Conservation (phyloP, 805 yeast species). For the Sugiyamaella americana region DNA sequence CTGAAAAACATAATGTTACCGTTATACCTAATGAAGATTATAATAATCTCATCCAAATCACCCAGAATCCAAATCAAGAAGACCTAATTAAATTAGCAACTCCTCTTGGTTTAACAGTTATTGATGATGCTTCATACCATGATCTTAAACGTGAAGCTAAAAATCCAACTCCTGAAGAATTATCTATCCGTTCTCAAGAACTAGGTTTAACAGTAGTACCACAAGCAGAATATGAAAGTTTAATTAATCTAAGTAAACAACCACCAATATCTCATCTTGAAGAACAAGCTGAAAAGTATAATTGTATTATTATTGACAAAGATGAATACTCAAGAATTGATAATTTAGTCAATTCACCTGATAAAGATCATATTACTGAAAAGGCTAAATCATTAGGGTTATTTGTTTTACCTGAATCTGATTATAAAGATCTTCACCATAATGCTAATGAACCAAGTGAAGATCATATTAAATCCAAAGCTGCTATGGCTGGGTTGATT, state of each 20-base stretch:
- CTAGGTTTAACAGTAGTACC: conserved; percentile 23
- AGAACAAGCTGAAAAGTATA: conserved; percentile 21
- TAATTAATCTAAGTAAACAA: conserved; percentile 8
- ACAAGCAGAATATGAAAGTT: conserved; percentile 21
- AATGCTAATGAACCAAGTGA: conserved; percentile 19
- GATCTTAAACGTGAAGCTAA: conserved; percentile 17
- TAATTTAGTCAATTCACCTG: conserved; percentile 25
- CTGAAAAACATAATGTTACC: conserved; percentile 6
- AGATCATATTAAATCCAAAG: conserved; percentile 14
- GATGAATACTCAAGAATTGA: conserved; percentile 19
- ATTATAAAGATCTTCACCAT: conserved; percentile 22
- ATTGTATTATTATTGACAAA: conserved; percentile 19
- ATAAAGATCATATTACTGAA: conserved; percentile 22
- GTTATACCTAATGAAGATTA: conserved; percentile 19
- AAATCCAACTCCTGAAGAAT: conserved; percentile 21
- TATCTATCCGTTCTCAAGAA: conserved; percentile 16
- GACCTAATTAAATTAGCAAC: conserved; percentile 20
- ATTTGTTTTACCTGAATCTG: conserved; percentile 20
- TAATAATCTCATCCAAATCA: conserved; percentile 1
- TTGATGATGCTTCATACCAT: conserved; percentile 31
- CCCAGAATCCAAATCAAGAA: conserved; percentile 15
- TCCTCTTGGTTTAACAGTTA: conserved; percentile 30
- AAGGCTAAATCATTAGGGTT: conserved; percentile 25
- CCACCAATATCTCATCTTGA: conserved; percentile 23
- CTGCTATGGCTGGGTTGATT: conserved; percentile 25